A percentile compares a stretch with the other conserved stretches of the same genome.
These are phyloP conservation scores for Colletotrichum gigasporum DNA, from an alignment of 2,329 filamentous ascomycete species.

Conservation along the genomic window DNA sequence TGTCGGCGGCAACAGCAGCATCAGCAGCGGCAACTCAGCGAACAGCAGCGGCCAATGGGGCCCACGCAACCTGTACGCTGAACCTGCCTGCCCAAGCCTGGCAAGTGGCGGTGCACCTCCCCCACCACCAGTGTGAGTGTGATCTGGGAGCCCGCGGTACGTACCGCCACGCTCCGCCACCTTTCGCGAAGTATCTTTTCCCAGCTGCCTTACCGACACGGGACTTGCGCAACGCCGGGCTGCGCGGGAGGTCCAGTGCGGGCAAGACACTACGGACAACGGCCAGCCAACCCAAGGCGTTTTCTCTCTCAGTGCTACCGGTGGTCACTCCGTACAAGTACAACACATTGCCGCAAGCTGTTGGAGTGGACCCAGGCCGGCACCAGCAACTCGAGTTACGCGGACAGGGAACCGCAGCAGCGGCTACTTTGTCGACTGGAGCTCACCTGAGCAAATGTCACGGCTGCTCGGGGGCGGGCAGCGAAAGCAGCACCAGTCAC, in stretches of 20 bases:
- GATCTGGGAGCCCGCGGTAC: background rate
- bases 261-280: too few relatives aligned
- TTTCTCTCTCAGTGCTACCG: background rate
- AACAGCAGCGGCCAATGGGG: background rate
- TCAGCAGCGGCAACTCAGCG: background rate
- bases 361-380: background rate
- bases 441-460: background rate
- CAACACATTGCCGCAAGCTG: background rate
- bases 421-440: background rate
- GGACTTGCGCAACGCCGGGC: too few relatives aligned
- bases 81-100: background rate
- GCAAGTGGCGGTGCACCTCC: slow-evolving; percentile 20
- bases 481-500: background rate
- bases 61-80: slow-evolving; percentile 1
- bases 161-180: background rate
- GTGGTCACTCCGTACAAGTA: background rate
- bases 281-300: background rate
- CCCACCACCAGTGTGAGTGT: background rate
- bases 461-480: background rate
- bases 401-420: slow-evolving; percentile 23
- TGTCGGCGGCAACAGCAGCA: background rate
- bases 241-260: background rate
- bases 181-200: too few relatives aligned
- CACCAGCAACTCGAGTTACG: slow-evolving; percentile 15
- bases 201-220: too few relatives aligned